A percentile compares a stretch with the other conserved stretches of the same genome.
Evolutionary conservation across 805 yeast genomes (phyloP).

Genomic region (Suhomyces emberorum): DNA sequence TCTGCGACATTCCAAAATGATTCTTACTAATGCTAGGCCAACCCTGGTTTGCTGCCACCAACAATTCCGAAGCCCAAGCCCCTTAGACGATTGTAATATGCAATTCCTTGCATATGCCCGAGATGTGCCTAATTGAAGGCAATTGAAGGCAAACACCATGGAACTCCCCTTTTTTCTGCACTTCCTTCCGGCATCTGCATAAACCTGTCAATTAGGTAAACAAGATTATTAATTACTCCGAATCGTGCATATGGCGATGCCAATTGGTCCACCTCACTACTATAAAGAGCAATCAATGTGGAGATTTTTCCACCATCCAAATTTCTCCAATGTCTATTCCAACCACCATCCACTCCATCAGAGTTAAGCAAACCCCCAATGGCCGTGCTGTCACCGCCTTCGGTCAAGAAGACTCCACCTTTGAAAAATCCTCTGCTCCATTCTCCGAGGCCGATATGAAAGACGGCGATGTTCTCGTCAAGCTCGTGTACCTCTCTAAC

Average conservation of each 20-base stretch:
- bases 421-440: conserved; percentile 18
- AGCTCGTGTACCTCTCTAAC: conserved; percentile 28
- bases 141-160: too few species aligned
- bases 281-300: neutral
- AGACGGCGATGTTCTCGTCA: conserved; percentile 26
- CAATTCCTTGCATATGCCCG: too few species aligned
- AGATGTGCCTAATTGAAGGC: too few species aligned
- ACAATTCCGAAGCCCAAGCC: too few species aligned
- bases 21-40: too few species aligned
- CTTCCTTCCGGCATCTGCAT: too few species aligned
- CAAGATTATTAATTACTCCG: neutral
- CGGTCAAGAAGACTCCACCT: conserved; percentile 25
- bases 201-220: too few species aligned
- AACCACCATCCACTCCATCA: conserved; percentile 14
- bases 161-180: too few species aligned
- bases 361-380: conserved; percentile 17
- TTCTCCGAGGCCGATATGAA: conserved; percentile 10
- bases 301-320: neutral
- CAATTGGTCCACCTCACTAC: neutral
- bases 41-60: too few species aligned
- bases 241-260: neutral
- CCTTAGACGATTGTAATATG: too few species aligned
- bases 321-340: conserved; percentile 14
- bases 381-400: conserved; percentile 14
- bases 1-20: too few species aligned